These are phyloP conservation scores for Venturia nashicola DNA, from an alignment of 2,329 filamentous ascomycete species.

Conservation along the genomic window DNA sequence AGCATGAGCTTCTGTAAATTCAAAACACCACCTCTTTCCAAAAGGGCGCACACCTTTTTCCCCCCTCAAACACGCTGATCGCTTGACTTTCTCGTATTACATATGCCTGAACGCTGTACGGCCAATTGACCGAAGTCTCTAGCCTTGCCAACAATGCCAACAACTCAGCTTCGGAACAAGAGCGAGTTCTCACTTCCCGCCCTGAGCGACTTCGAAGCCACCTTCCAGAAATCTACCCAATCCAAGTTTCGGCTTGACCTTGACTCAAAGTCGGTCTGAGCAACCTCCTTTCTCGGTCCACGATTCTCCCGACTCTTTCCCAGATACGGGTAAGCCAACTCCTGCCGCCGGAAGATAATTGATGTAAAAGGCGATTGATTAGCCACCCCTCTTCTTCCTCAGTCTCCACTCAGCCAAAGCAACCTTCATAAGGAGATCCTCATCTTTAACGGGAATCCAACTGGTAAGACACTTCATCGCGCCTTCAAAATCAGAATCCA, in stretches of 20 bases:
- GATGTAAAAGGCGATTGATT: not conserved
- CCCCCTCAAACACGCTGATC: not conserved
- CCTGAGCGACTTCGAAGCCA: not conserved
- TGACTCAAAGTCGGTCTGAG: not conserved
- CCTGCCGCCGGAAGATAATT: not conserved
- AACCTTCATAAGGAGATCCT: conserved; percentile 85
- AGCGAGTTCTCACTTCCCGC: not conserved
- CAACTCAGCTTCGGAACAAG: not conserved
- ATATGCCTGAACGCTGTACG: not conserved
- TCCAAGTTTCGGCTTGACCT: not conserved
- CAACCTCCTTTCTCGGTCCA: not conserved
- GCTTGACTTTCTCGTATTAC: not conserved
- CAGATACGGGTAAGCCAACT: not conserved
- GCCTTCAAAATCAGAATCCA: conserved; percentile 93
- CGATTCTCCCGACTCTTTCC: not conserved
- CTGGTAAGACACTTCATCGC: conserved; percentile 94
- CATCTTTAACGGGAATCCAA: conserved; percentile 87
- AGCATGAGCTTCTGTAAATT: not conserved
- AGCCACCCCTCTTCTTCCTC: conserved; percentile 35
- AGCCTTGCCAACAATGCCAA: not conserved
- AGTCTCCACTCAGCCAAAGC: conserved; percentile 77
- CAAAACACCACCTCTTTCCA: not conserved
- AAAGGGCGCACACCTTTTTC: not conserved
- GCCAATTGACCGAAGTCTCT: not conserved
- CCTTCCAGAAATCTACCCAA: not conserved